Percentiles rank a stretch among this genome's conserved stretches.
Conservation (phyloP, 2,329 filamentous ascomycete species). For the Colletotrichum brevisporum region DNA sequence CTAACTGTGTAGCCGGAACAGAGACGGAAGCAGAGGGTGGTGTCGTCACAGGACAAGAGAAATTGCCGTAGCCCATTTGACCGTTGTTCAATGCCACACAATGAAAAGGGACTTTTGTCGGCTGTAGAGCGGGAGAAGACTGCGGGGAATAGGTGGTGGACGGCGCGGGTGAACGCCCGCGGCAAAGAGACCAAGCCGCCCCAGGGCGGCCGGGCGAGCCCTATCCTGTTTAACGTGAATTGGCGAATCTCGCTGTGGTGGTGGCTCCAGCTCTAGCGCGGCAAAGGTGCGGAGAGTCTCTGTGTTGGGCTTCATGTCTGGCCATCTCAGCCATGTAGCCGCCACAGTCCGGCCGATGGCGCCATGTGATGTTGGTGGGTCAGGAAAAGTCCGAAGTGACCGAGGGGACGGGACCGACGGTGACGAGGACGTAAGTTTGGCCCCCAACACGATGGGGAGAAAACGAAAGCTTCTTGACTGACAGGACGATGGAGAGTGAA, state of each 20-base stretch:
- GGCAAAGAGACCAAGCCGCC: conserved; percentile 10
- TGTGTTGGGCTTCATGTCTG: conserved; percentile 21
- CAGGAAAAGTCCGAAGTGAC: conserved; percentile 22
- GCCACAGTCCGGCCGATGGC: conserved; percentile 26
- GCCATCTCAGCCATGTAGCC: conserved; percentile 27
- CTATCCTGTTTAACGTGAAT: conserved; percentile 24
- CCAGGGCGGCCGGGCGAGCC: conserved; percentile 15
- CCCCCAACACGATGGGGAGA: not conserved
- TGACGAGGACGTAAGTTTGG: not conserved
- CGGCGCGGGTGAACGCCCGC: conserved; percentile 19
- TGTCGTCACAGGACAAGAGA: conserved; percentile 4
- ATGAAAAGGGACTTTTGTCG: conserved; percentile 20
- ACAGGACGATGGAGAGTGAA: not conserved
- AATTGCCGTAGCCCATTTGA: not conserved
- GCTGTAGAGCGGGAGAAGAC: conserved; percentile 34
- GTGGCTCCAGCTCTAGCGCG: conserved; percentile 16
- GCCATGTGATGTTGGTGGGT: conserved; percentile 29
- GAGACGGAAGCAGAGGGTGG: not conserved
- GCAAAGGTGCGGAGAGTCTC: conserved; percentile 34
- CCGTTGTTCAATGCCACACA: not conserved
- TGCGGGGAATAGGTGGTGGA: not conserved
- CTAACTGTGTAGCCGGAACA: not conserved
- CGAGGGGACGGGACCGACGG: not conserved
- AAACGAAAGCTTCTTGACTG: not conserved
- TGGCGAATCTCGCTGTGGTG: not conserved